Evolutionary conservation across 768 basidiomycete genomes (phyloP).

Genomic region (Dioszegia hungarica): DNA sequence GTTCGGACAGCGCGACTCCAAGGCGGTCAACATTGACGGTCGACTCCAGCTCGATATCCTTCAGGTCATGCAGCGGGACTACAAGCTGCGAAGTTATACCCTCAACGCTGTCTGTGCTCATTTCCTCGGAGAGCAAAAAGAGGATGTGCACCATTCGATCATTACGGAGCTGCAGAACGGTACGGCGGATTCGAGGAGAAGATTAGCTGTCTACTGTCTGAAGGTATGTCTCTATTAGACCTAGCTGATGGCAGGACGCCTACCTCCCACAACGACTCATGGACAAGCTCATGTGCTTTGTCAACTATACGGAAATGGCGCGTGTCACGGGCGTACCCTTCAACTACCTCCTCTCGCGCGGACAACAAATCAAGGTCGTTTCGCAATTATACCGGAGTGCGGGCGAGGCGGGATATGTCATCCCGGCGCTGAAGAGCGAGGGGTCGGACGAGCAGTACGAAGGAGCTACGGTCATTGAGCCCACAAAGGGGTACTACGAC

Average conservation of each 20-base stretch:
- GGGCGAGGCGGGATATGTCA: constrained; percentile 81
- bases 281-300: constrained; percentile 98
- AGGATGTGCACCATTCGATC: constrained; percentile 97
- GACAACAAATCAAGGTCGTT: constrained; percentile 97
- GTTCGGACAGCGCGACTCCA: constrained; percentile 93
- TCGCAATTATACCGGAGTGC: constrained; percentile 93
- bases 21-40: constrained; percentile 84
- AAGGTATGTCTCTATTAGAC: constrained; percentile 59
- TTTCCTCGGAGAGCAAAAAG: constrained; percentile 97
- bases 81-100: constrained; percentile 93
- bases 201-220: constrained; percentile 93
- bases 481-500: constrained; percentile 91
- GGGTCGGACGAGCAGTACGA: constrained; percentile 95
- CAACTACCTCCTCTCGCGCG: constrained; percentile 86
- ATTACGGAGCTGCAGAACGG: constrained; percentile 98
- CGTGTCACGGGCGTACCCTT: constrained; percentile 99
- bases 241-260: constrained; percentile 64
- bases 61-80: constrained; percentile 97
- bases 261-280: constrained; percentile 93
- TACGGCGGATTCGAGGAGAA: constrained; percentile 82
- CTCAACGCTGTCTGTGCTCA: constrained; percentile 97
- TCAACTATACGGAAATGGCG: constrained; percentile 99
- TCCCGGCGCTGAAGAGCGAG: constrained; percentile 80
- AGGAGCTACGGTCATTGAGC: constrained; percentile 98
- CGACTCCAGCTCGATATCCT: constrained; percentile 91